Evolutionary conservation across 2,329 filamentous ascomycete species (phyloP), one percentile per base, ranked within the genome.

Genomic region (Phyllosticta citribraziliensis): DNA sequence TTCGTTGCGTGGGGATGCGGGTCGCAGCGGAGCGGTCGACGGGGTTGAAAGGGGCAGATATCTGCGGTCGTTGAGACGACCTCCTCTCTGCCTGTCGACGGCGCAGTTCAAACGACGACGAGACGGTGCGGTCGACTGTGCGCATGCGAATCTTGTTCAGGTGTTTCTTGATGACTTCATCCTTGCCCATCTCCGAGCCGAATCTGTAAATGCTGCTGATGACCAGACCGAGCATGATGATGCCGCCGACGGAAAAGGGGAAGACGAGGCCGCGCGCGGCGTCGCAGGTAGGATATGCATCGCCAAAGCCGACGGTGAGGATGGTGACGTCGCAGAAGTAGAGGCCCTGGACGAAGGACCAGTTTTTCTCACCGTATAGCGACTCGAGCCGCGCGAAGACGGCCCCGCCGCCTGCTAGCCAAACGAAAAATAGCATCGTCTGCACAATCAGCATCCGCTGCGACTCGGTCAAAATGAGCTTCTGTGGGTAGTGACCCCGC

Each of bases 401-500:
- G 0, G 86, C 82, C 0, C 87, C 90, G 0, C 92, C 92, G 2
- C 91, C 74, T 0, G 89, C 84, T 0, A 97, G 77, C 78, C 94
- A 96, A 55, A 89, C 75, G 57, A 96, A 86, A 69, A 95, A 89
- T 60, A 88, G 78, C 73, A 95, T 95, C 1, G 91, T 96, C 73
- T 97, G 92, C 27, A 96, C 75, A 79, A 97, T 96, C 22, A 97
- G 77, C 0, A 90, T 96, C 10, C 92, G 83, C 72, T 97, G 92
- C 63, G 87, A 88, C 58, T 86, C 83, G 0, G 88, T 92, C 24
- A 96, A 79, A 3, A 81, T 78, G 66, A 96, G 96, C 68, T 91
- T 86, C 66, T 89, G 87, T 6, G 82, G 81, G 67, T 96, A 96
- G 66, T 89, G 88, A 0, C 86, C 85, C 0, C 86, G 75, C 62